phyloP scores from a whole-genome alignment of 176 grass and related monocot genomes.

The Cenchrus americanus region DNA sequence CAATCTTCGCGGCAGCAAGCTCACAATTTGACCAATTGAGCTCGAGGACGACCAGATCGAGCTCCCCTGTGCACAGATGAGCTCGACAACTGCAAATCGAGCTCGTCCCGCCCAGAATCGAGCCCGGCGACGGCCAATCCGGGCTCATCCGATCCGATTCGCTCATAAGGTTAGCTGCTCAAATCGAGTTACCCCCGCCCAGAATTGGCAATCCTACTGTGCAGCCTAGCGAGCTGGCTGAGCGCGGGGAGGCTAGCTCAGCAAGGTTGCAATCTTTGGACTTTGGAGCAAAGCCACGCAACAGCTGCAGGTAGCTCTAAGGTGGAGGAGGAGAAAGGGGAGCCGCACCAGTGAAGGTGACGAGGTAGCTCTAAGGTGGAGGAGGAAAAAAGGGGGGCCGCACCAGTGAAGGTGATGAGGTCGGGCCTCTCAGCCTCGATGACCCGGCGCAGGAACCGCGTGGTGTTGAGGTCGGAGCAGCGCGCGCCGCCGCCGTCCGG shows the following conservation, averaged over 20 bases:
- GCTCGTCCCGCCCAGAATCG: neutral
- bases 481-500: conserved; percentile 49
- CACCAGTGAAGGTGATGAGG: conserved; percentile 91
- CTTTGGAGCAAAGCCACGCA: neutral
- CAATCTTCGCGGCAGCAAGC: neutral
- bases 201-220: neutral
- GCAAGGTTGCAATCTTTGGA: neutral
- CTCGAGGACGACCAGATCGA: neutral
- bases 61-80: neutral
- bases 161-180: neutral
- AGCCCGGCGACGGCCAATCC: neutral
- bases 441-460: conserved; percentile 70
- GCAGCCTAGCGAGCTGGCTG: neutral
- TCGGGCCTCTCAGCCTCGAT: conserved; percentile 84
- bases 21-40: neutral
- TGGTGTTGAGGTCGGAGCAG: conserved; percentile 94
- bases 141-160: neutral
- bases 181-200: neutral
- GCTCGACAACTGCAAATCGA: neutral
- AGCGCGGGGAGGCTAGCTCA: neutral
- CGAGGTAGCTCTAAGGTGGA: conserved; percentile 37
- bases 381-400: neutral
- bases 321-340: neutral
- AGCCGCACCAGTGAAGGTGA: conserved; percentile 78
- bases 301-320: neutral